Evolutionary conservation across 2,329 filamentous ascomycete species (phyloP).

Genomic region (Alternaria tenuissima): DNA sequence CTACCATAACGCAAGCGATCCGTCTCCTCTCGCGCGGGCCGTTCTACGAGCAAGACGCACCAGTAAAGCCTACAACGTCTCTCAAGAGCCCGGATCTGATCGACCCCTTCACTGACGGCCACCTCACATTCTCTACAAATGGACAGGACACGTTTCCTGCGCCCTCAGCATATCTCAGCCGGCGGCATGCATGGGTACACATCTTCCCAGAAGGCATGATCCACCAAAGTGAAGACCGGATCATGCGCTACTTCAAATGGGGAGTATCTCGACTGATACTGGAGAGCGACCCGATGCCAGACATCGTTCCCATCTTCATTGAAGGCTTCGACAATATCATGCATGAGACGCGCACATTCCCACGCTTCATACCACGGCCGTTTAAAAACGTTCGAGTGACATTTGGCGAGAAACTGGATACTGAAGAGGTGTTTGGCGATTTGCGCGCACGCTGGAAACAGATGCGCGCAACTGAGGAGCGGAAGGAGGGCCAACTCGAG

Average conservation of each 20-base stretch:
- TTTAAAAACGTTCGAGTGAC: constrained; percentile 75
- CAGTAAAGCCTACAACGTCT: constrained; percentile 34
- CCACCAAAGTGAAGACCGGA: constrained; percentile 80
- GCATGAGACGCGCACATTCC: constrained; percentile 81
- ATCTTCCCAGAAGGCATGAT: constrained; percentile 96
- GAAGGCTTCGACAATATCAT: constrained; percentile 89
- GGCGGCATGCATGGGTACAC: constrained; percentile 86
- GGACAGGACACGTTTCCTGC: constrained; percentile 72
- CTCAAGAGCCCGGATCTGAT: constrained; percentile 45
- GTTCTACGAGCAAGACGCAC: constrained; percentile 47
- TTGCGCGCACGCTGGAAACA: constrained; percentile 77
- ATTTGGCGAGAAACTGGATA: constrained; percentile 81
- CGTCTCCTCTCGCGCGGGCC: constrained; percentile 75
- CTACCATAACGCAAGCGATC: constrained; percentile 85
- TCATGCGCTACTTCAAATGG: constrained; percentile 98
- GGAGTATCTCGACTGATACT: constrained; percentile 90
- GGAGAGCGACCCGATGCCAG: constrained; percentile 85
- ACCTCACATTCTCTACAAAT: constrained; percentile 70
- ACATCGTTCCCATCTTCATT: constrained; percentile 92
- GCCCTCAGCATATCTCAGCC: constrained; percentile 74
- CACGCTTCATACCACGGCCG: constrained; percentile 79
- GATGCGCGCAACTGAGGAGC: constrained; percentile 65
- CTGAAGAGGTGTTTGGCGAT: constrained; percentile 78
- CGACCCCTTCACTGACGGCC: constrained; percentile 65
- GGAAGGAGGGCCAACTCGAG: constrained; percentile 51